Evolutionary conservation across 129 eudicot species (phyloP).

Genomic region (Cynara cardunculus): DNA sequence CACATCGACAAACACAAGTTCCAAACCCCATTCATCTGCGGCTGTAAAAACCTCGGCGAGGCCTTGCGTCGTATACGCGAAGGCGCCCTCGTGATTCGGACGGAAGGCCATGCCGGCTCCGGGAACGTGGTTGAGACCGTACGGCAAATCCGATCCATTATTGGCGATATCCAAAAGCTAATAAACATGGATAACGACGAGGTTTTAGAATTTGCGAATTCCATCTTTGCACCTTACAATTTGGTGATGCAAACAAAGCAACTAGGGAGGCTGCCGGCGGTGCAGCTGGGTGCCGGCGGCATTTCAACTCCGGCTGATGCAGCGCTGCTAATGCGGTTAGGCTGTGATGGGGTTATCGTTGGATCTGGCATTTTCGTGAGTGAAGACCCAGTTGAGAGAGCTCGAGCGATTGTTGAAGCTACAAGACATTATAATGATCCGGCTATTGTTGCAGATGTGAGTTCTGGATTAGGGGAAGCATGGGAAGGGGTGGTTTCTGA

Average conservation of each 20-base stretch:
- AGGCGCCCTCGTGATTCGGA: constrained; percentile 66
- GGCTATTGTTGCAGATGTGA: too few species aligned
- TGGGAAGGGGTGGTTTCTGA: too few species aligned
- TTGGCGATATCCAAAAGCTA: constrained; percentile 50
- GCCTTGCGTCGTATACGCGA: constrained; percentile 55
- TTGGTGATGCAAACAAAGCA: constrained; percentile 69
- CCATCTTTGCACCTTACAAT: constrained; percentile 49
- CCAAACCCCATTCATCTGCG: too few species aligned
- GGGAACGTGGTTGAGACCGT: constrained; percentile 55
- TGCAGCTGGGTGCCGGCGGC: constrained; percentile 65
- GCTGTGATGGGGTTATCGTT: constrained; percentile 66
- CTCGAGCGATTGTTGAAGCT: too few species aligned
- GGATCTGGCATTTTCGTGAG: constrained; percentile 67
- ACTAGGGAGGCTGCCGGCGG: constrained; percentile 65
- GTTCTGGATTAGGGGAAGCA: too few species aligned
- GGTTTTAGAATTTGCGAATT: constrained; percentile 50
- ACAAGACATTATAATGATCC: too few species aligned
- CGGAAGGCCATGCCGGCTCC: constrained; percentile 65
- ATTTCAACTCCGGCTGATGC: constrained; percentile 67
- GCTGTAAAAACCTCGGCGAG: too few species aligned
- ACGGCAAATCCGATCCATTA: constrained; percentile 46
- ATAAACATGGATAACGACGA: constrained; percentile 64
- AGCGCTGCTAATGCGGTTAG: constrained; percentile 67
- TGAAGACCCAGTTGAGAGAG: constrained; percentile 17
- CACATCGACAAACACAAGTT: too few species aligned